Evolutionary conservation across 345 rosid genomes (phyloP).

Genomic region (Alliaria petiolata): DNA sequence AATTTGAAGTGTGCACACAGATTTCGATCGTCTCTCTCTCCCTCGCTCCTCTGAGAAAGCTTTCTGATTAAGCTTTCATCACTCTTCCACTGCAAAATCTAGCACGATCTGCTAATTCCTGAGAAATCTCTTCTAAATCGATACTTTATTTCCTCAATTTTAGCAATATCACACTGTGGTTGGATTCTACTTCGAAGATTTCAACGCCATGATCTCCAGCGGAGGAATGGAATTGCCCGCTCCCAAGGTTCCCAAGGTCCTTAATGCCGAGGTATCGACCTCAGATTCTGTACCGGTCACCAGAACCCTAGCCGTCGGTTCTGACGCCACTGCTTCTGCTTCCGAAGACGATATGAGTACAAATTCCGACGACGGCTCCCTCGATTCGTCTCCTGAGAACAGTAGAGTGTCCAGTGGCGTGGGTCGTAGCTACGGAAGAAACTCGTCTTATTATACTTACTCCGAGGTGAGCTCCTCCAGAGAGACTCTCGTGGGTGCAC

Average conservation of each 20-base stretch:
- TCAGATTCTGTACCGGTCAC: slow-evolving; percentile 47
- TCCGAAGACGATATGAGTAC: slow-evolving; percentile 61
- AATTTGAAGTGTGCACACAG: slow-evolving; percentile 22
- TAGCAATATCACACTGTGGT: slow-evolving; percentile 11
- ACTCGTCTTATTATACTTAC: slow-evolving; percentile 43
- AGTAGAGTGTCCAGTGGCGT: slow-evolving; percentile 42
- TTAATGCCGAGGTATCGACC: slow-evolving; percentile 56
- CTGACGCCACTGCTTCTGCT: slow-evolving; percentile 41
- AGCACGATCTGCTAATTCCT: slow-evolving; percentile 3
- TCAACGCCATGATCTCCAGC: slow-evolving; percentile 21
- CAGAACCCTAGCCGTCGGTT: slow-evolving; percentile 33
- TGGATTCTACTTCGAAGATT: not conserved
- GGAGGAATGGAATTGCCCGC: slow-evolving; percentile 53
- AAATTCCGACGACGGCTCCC: slow-evolving; percentile 62
- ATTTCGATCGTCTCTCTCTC: slow-evolving; percentile 31
- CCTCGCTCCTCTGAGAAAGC: slow-evolving; percentile 3
- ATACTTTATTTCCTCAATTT: not conserved
- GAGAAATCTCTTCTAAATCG: not conserved
- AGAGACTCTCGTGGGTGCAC: slow-evolving; percentile 51
- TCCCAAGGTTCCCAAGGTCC: slow-evolving; percentile 54
- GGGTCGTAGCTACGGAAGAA: slow-evolving; percentile 31
- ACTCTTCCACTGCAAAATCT: slow-evolving; percentile 12
- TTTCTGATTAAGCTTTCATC: slow-evolving; percentile 26
- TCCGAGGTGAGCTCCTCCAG: slow-evolving; percentile 86
- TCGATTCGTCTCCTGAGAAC: slow-evolving; percentile 69